A percentile compares a stretch with the other conserved stretches of the same genome.
Conservation (phyloP, 169 alveolate genomes). For the Plasmodium berghei region DNA sequence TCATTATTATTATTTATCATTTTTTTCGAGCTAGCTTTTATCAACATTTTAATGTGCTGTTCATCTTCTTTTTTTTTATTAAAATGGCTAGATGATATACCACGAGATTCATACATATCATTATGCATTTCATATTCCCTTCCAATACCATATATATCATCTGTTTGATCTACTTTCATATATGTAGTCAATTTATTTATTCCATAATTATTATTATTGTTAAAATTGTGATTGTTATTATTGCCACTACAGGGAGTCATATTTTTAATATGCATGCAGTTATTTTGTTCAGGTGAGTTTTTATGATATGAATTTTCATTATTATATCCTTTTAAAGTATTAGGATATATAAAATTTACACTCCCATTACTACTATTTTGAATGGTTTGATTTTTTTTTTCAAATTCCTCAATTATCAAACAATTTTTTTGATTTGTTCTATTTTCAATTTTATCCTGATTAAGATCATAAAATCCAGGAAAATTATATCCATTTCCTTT, state of each 20-base stretch:
- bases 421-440: background rate
- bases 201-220: too few relatives aligned
- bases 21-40: conserved; percentile 9
- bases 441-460: background rate
- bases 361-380: background rate
- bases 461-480: background rate
- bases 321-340: background rate
- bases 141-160: conserved; percentile 2
- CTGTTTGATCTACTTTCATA: background rate
- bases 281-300: background rate
- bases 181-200: background rate
- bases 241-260: background rate
- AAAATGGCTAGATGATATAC: background rate
- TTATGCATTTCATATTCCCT: background rate
- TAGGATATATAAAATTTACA: background rate
- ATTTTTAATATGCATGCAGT: background rate
- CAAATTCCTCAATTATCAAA: background rate
- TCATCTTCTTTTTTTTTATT: conserved; percentile 9
- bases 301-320: background rate
- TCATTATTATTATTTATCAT: conserved; percentile 9
- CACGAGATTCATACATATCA: background rate
- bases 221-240: too few relatives aligned
- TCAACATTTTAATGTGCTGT: conserved; percentile 5
- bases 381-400: background rate
- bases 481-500: too few relatives aligned